Base-by-base conservation (phyloP, 2,329 filamentous ascomycete genomes). In the Calonectria naviculata region DNA sequence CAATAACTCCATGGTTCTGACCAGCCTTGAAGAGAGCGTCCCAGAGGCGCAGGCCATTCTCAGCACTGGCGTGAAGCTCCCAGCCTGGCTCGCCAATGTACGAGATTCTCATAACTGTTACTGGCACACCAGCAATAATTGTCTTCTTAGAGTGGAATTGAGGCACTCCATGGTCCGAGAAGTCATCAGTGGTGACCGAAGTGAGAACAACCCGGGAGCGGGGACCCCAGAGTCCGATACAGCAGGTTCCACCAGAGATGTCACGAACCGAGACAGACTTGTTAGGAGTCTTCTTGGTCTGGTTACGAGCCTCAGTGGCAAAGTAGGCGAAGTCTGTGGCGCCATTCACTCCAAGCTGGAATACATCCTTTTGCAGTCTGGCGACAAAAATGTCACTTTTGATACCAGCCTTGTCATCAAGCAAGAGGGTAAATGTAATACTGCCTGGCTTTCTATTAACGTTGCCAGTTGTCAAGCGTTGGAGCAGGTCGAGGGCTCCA, bases 141-240 rank as follows among this genome's bases (percentile, higher is more conserved):
- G 85, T 84, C 21, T 81, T 82, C 80, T 88, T 90, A 54, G 86
- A 84, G 1, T 83, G 82, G 71, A 89, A 86, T 66, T 89, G 88
- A 0, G 86, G 85, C 0, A 92, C 81, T 0, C 82, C 86, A 26
- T 82, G 81, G 68, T 85, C 82, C 7, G 81, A 81, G 66, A 88
- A 85, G 75, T 89, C 86, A 36, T 87, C 86, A 0, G 79, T 73
- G 73, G 82, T 87, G 68, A 88, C 79, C 0, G 78, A 75, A 5
- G 79, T 75, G 42, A 92, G 84, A 0, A 92, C 86, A 2, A 90
- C 85, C 5, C 84, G 82, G 0, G 90, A 83, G 13, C 82, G 84
- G 52, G 91, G 91, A 0, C 90, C 90, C 89, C 90, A 92, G 19
- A 92, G 87, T 0, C 90, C 90, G 24, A 92, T 84, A 70, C 88